phyloP scores from a whole-genome alignment of 202 grass and related monocot genomes.

The Digitaria exilis region DNA sequence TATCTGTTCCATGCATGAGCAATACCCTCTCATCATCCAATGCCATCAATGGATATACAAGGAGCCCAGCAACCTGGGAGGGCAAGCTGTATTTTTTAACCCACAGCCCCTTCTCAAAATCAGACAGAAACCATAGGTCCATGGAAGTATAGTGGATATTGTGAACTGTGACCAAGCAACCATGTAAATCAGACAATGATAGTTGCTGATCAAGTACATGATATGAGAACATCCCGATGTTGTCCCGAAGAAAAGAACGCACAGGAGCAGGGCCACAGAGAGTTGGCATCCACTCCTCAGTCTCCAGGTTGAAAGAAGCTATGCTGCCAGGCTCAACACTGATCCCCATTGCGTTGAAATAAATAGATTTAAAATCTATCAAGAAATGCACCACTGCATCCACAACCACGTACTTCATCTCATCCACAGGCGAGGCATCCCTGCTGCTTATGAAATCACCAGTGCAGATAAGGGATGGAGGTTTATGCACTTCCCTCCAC shows the following conservation, averaged over 20 bases:
- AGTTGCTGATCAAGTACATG: neutral
- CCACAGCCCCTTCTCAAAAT: neutral
- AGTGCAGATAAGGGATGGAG: neutral
- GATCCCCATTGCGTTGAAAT: too few species aligned
- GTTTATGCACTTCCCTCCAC: neutral
- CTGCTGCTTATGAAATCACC: neutral
- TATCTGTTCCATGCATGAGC: neutral
- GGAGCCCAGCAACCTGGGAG: neutral
- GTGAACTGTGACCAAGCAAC: neutral
- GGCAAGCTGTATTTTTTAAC: neutral
- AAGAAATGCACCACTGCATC: neutral
- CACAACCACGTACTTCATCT: neutral
- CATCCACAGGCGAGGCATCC: neutral
- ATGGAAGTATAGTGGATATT: neutral
- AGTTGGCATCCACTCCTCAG: neutral
- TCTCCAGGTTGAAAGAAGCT: neutral
- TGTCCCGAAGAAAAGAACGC: too few species aligned
- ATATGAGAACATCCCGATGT: too few species aligned
- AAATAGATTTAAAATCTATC: too few species aligned
- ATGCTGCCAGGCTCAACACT: neutral
- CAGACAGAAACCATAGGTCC: neutral
- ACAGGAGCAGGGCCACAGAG: too few species aligned
- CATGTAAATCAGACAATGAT: neutral
- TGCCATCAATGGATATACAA: neutral
- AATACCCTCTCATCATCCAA: neutral